phyloP scores from a whole-genome alignment of 768 basidiomycete genomes.

The Calocybe gangraenosa region DNA sequence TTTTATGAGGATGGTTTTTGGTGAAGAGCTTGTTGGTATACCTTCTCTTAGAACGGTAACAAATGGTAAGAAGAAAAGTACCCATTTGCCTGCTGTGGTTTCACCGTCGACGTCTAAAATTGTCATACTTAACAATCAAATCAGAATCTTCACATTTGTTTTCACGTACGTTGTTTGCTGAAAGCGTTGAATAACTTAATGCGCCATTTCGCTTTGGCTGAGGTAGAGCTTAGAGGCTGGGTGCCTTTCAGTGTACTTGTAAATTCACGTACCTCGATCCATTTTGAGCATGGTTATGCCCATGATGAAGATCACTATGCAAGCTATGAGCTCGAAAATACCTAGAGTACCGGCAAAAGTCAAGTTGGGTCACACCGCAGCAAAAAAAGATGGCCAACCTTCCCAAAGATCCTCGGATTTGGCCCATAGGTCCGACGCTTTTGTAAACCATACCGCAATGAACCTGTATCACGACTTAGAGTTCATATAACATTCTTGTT shows the following conservation, averaged over 20 bases:
- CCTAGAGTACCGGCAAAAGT: constrained; percentile 31
- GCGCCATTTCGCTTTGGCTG: constrained; percentile 91
- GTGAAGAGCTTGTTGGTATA: constrained; percentile 10
- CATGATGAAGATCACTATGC: constrained; percentile 89
- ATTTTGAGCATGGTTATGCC: constrained; percentile 93
- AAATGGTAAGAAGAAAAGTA: constrained; percentile 84
- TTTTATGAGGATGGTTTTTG: neutral
- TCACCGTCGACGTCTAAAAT: constrained; percentile 41
- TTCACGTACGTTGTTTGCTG: constrained; percentile 31
- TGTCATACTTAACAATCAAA: neutral
- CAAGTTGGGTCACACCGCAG: neutral
- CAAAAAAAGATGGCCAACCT: constrained; percentile 43
- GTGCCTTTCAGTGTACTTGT: too few species aligned
- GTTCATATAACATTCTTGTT: neutral
- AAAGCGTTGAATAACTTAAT: constrained; percentile 84
- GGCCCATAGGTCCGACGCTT: constrained; percentile 78
- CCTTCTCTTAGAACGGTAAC: constrained; percentile 95
- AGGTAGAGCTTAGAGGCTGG: neutral
- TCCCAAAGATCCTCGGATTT: constrained; percentile 92
- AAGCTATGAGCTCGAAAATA: constrained; percentile 65
- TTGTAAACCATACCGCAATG: constrained; percentile 93
- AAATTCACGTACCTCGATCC: constrained; percentile 52
- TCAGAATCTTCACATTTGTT: neutral
- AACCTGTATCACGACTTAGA: constrained; percentile 37
- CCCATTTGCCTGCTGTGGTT: constrained; percentile 69